phyloP scores from a whole-genome alignment of 345 rosid genomes.

The Jatropha curcas region DNA sequence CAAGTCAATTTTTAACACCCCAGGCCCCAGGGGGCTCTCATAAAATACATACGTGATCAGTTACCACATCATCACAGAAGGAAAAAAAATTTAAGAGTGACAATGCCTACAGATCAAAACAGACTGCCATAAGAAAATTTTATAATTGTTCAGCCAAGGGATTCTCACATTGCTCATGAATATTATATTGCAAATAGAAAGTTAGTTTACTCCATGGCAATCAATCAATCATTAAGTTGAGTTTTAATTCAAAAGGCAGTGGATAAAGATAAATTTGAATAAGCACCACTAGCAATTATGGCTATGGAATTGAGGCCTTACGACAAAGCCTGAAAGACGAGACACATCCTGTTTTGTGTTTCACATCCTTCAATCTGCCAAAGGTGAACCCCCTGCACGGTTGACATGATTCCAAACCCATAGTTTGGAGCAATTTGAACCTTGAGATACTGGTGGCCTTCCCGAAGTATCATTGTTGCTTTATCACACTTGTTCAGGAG shows the following conservation, averaged over 20 bases:
- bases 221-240: neutral
- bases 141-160: neutral
- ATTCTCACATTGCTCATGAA: neutral
- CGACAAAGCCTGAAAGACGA: constrained; percentile 35
- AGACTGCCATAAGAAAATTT: neutral
- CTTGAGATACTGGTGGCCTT: constrained; percentile 45
- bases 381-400: constrained; percentile 46
- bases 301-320: constrained; percentile 25
- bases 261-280: neutral
- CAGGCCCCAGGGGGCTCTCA: too few relatives aligned
- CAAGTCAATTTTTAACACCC: neutral
- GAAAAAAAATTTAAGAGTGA: neutral
- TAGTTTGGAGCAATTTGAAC: constrained; percentile 54
- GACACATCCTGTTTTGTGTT: constrained; percentile 49
- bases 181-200: neutral
- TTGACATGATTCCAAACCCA: constrained; percentile 53
- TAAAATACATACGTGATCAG: too few relatives aligned
- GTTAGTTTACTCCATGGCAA: neutral
- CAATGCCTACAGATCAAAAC: neutral
- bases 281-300: neutral
- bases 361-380: constrained; percentile 49
- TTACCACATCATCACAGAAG: too few relatives aligned
- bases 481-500: constrained; percentile 39
- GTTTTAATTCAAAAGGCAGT: neutral
- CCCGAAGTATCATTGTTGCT: constrained; percentile 35